Base-by-base conservation (phyloP, 1,284 basidiomycete genomes). In the Somion occarium region DNA sequence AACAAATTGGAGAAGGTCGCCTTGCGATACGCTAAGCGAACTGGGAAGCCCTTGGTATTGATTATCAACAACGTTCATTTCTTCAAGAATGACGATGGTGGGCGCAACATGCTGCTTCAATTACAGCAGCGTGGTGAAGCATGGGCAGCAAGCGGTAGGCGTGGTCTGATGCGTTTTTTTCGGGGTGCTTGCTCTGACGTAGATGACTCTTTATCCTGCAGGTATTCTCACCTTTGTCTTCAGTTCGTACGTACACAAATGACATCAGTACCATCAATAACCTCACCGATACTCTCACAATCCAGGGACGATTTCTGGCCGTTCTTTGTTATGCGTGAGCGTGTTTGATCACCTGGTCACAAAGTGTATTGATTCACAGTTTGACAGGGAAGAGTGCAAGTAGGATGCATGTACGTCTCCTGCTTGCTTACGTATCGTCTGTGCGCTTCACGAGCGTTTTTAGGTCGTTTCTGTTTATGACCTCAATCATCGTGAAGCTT, bases 1-100 rank as follows among this genome's bases (percentile, higher is more conserved):
- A 90, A 87, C 64, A 94, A 93, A 63, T 74, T 91, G 1, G 90
- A 93, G 64, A 93, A 93, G 63, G 90, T 93, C 20, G 91, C 91
- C 0, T 72, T 95, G 46, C 71, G 75, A 44, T 79, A 75, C 61
- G 73, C 83, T 37, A 69, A 72, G 43, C 70, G 73, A 57, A 77
- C 76, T 3, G 76, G 82, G 0, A 76, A 80, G 46, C 89, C 91
- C 0, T 71, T 93, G 3, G 83, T 93, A 1, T 69, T 94, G 37
- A 80, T 92, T 41, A 73, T 94, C 60, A 92, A 85, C 63, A 85
- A 86, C 56, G 68, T 92, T 2, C 91, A 93, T 57, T 80, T 82
- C 58, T 86, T 92, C 69, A 81, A 85, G 42, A 88, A 91, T 58
- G 81, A 90, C 54, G 85, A 87, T n/a, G 83, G 82, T 23, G 91